Conservation (phyloP, 495 filamentous ascomycete species). For the Pyronema omphalodes region DNA sequence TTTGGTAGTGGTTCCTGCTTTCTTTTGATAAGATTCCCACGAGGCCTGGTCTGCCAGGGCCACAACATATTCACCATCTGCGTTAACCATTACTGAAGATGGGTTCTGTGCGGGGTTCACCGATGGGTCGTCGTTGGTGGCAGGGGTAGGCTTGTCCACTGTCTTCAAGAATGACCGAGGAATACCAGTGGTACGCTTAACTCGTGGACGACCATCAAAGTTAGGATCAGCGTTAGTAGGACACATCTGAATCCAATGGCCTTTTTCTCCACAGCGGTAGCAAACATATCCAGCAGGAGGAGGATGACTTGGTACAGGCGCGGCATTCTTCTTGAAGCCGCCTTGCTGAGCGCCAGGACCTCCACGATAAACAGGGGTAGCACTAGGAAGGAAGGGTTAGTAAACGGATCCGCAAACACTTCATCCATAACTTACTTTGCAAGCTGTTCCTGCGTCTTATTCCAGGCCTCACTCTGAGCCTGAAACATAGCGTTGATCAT, state of each 20-base stretch:
- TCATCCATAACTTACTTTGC: conserved; percentile 52
- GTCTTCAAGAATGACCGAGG: conserved; percentile 83
- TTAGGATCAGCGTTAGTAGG: conserved; percentile 95
- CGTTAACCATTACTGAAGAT: conserved; percentile 84
- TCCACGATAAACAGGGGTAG: conserved; percentile 41
- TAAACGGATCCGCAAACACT: conserved; percentile 3
- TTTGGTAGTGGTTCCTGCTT: conserved; percentile 52
- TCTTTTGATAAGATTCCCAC: conserved; percentile 93
- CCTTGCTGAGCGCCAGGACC: conserved; percentile 26
- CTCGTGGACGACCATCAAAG: conserved; percentile 72
- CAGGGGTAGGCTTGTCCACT: conserved; percentile 68
- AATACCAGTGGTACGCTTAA: conserved; percentile 92
- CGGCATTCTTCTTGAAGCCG: conserved; percentile 38
- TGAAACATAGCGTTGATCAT: conserved; percentile 77
- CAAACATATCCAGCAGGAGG: conserved; percentile 88
- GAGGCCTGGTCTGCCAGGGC: conserved; percentile 83
- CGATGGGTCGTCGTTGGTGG: conserved; percentile 51
- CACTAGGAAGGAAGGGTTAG: conserved; percentile 28
- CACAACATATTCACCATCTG: conserved; percentile 91
- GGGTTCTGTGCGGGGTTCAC: conserved; percentile 33
- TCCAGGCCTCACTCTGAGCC: conserved; percentile 69
- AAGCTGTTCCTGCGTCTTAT: conserved; percentile 76
- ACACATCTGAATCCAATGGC: conserved; percentile 94
- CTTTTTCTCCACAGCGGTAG: conserved; percentile 95
- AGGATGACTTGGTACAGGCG: conserved; percentile 63